Evolutionary conservation across 2,329 filamentous ascomycete species (phyloP), one percentile per base, ranked within the genome.

Genomic region (Apiospora aurea): DNA sequence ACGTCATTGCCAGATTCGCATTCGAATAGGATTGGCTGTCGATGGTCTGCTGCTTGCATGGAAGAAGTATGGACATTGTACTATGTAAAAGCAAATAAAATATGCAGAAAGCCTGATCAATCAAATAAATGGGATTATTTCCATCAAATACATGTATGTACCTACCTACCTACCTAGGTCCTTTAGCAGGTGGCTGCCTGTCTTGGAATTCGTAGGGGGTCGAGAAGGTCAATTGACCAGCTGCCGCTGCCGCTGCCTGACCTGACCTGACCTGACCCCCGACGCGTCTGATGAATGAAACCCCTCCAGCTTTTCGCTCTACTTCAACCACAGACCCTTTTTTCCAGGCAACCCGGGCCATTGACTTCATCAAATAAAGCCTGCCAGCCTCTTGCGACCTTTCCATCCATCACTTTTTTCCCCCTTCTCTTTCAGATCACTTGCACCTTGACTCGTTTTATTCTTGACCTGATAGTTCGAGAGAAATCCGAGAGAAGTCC

Each of bases 271-370:
- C n/a, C n/a, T n/a, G n/a, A n/a, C n/a, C n/a, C 57, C 57, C 57
- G 57, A 64, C 57, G 57, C 57, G 57, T 64, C 57, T 64, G 14
- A 64, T 64, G 14, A 64, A 64, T n/a, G 29, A 61, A 61, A 38
- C 16, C 53, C 29, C 47, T n/a, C 49, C 49, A 24, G 24, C 49
- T 51, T 51, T 51, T 51, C 49, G n/a, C 49, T 26, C 14, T 10
- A 21, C 46, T 64, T 41, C n/a, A 41, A 41, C 57, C 57, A 41
- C 34, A 64, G 57, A 64, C 57, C 57, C 57, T 64, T 64, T 64
- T 57, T 64, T 38, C 18, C 34, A 41, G 21, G 34, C 34, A 41
- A 13, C 34, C 16, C 29, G 8, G 29, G 29, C 5, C 29, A 38
- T 61, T 57, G 26, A 38, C 53, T 61, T 61, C 29, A 61, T 38